Evolutionary conservation across 1,284 basidiomycete species (phyloP).

Genomic region (Athelia psychrophila): DNA sequence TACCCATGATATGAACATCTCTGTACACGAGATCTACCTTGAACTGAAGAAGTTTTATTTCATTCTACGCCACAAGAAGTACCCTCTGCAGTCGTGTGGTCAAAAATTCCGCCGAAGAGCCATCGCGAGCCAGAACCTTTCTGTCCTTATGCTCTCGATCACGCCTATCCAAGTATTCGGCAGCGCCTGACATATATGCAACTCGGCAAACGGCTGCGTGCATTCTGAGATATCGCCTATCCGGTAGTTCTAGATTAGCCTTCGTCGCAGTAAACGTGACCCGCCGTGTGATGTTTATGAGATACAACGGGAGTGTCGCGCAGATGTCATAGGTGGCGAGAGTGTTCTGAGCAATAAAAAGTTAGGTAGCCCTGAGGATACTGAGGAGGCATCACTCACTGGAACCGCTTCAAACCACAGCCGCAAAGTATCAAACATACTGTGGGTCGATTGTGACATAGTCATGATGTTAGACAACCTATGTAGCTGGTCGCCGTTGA

Average conservation of each 20-base stretch:
- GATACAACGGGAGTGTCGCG: not conserved
- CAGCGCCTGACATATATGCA: not conserved
- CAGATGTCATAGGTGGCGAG: not conserved
- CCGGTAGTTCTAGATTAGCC: not conserved
- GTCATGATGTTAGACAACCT: not conserved
- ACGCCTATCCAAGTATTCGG: not conserved
- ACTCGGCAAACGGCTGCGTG: not conserved
- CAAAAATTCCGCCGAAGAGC: too few relatives aligned
- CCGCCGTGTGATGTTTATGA: not conserved
- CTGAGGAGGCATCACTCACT: not conserved
- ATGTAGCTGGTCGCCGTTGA: not conserved
- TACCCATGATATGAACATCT: too few relatives aligned
- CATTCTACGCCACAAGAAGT: too few relatives aligned
- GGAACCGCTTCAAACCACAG: not conserved
- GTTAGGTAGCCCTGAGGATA: not conserved
- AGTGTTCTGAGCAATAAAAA: not conserved
- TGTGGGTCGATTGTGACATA: not conserved
- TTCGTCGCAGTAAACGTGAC: not conserved
- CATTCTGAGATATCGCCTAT: not conserved
- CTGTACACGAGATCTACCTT: too few relatives aligned
- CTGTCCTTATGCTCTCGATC: too few relatives aligned
- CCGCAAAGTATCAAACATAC: not conserved
- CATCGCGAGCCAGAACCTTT: too few relatives aligned
- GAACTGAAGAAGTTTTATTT: too few relatives aligned
- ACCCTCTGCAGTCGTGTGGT: too few relatives aligned